Evolutionary conservation across 2,329 filamentous ascomycete genomes (phyloP).

Genomic region (Immersiporthe knoxdaviesiana): DNA sequence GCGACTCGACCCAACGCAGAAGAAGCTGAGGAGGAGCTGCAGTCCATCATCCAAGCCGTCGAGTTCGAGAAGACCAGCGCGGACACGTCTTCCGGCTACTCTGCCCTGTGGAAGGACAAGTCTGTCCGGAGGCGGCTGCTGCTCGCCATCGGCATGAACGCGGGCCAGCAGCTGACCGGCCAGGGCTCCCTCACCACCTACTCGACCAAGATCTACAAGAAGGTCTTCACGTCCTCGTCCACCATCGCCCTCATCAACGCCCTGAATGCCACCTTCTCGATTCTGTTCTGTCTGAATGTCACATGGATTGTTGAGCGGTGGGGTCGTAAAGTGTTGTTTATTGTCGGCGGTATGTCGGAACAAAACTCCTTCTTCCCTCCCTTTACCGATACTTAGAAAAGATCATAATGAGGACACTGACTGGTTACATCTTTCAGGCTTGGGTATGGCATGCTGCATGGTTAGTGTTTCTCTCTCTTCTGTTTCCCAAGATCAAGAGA

Average conservation of each 20-base stretch:
- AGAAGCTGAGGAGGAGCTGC: conserved; percentile 68
- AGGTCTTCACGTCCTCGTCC: conserved; percentile 61
- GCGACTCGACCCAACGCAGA: conserved; percentile 65
- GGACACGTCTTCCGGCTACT: conserved; percentile 63
- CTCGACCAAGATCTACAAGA: conserved; percentile 74
- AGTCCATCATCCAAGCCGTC: conserved; percentile 67
- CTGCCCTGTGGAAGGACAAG: conserved; percentile 70
- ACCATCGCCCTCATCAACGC: conserved; percentile 75
- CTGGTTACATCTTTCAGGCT: conserved; percentile 17
- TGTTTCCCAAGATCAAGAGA: no score
- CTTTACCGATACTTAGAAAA: background rate
- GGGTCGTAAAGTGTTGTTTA: conserved; percentile 70
- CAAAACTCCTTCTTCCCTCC: background rate
- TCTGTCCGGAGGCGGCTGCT: conserved; percentile 69
- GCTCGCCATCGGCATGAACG: conserved; percentile 68
- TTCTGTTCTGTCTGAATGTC: conserved; percentile 73
- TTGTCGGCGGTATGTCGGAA: conserved; percentile 56
- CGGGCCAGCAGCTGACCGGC: conserved; percentile 73
- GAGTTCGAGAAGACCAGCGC: conserved; percentile 71
- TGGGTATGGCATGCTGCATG: conserved; percentile 74
- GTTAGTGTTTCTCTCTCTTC: conserved; percentile 43
- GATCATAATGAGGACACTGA: background rate
- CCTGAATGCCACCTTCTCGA: conserved; percentile 72
- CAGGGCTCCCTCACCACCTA: conserved; percentile 75
- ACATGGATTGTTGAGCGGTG: conserved; percentile 75